These are phyloP conservation scores for Babesia caballi DNA, from an alignment of 169 alveolate genomes.

Conservation along the genomic window DNA sequence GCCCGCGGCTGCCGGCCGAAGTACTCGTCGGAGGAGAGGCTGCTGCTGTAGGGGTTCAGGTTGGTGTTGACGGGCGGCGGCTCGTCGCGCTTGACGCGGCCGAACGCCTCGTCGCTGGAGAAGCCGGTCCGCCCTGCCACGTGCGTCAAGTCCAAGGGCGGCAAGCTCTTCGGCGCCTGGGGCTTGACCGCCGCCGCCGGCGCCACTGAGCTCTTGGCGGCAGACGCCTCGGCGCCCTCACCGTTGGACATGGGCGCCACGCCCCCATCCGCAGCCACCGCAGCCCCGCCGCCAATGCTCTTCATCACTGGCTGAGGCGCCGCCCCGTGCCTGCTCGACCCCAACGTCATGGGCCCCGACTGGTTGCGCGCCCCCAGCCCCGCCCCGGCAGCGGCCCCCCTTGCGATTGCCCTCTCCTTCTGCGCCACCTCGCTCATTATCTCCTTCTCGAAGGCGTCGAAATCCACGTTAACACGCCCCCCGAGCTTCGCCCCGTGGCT, in stretches of 20 bases:
- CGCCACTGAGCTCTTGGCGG: background rate
- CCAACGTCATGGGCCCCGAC: background rate
- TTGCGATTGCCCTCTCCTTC: slow-evolving; percentile 3
- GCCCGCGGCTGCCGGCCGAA: slow-evolving; percentile 62
- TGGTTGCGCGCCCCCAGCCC: background rate
- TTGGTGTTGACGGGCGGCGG: slow-evolving; percentile 19
- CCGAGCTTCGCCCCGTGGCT: slow-evolving; percentile 2
- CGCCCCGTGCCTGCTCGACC: too few relatives aligned
- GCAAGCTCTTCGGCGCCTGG: background rate
- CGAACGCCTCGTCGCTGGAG: slow-evolving; percentile 74
- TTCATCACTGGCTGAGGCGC: too few relatives aligned
- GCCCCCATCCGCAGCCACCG: too few relatives aligned
- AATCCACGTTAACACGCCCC: slow-evolving; percentile 21
- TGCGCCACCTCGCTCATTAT: slow-evolving; percentile 10
- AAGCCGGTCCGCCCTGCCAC: slow-evolving; percentile 70
- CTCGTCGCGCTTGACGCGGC: slow-evolving; percentile 42
- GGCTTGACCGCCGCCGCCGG: background rate
- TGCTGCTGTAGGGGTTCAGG: slow-evolving; percentile 56
- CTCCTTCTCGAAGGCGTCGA: slow-evolving; percentile 27
- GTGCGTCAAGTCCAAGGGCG: slow-evolving; percentile 56
- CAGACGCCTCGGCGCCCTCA: background rate
- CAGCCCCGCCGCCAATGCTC: background rate
- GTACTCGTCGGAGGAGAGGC: slow-evolving; percentile 72
- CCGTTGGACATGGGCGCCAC: too few relatives aligned
- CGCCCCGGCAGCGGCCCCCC: background rate